Evolutionary conservation across 2,329 filamentous ascomycete genomes (phyloP), one percentile per base, ranked within the genome.

Genomic region (Ophiostoma perfectum): DNA sequence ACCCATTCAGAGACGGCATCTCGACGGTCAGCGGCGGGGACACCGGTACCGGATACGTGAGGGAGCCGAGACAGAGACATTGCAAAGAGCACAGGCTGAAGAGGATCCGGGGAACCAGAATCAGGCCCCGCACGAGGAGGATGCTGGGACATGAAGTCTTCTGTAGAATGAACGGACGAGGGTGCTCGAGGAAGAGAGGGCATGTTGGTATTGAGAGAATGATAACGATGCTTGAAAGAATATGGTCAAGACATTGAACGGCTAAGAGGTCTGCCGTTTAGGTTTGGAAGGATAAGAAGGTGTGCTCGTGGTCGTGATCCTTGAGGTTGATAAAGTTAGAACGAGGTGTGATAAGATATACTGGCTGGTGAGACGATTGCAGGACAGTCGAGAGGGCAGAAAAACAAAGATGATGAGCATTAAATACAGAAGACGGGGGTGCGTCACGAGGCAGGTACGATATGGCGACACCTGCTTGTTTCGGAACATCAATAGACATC

Each of bases 1-100:
- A 69, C 65, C 68, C 68, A 69, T 16, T 58, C 44, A 2, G 16
- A 39, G 12, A 69, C 62, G 12, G 39, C 36, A 3, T 60, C 36
- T 11, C 41, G 14, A 12, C 27, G 49, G 42, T 62, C 18, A 16
- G 18, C 65, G 7, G 62, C 42, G 1, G 49, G 8, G 41, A 11
- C 7, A 27, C 7, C 9, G 3, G n/a, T 38, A 2, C 42, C 18
- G 16, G 63, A 38, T 27, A 45, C 9, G 3, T 14, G 66, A 11
- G 42, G 38, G 16, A 66, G 7, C 4, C 47, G 68, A 5, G 52
- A 47, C 0, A 67, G 62, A 4, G 66, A 66, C 12, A 38, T 52
- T 14, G 49, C 62, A 55, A 65, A 67, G 27, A 36, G 42, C 14
- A 5, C 18, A 12, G n/a, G 6, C 5, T 7, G 16, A 18, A n/a